Base-by-base conservation (phyloP, 768 basidiomycete genomes). In the Trametes cinnabarina region DNA sequence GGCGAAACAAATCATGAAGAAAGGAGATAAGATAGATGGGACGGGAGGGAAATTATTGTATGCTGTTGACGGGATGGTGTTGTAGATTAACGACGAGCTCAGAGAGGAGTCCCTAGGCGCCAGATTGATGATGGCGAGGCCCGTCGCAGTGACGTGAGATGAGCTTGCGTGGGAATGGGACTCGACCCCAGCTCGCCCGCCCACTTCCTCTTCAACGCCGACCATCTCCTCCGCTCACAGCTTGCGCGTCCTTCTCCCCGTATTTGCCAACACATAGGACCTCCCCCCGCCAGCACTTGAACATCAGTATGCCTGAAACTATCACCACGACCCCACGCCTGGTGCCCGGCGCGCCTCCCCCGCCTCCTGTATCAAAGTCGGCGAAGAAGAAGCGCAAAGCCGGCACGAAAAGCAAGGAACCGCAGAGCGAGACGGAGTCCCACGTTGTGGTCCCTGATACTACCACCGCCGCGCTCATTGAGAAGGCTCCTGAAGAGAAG, bases 321-420 rank as follows among this genome's bases (percentile, higher is more conserved):
- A 41, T 58, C 22, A 43, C 65, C 7, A 58, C 63, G 1, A 62
- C 72, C 34, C 71, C 74, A 32, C 87, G 91, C 55, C 68, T 88
- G 61, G 79, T 93, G 56, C 91, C 91, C 23, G 91, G 91, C 44
- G 91, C 91, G 12, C 89, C 85, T 52, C 84, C 86, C 0, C 82
- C 85, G 41, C 64, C 78, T 4, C 74, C 84, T 0, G 59, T 74
- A 3, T 79, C 87, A 35, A 91, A 91, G 70, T 75, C 82, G 3
- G 64, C 64, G 25, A 78, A 76, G 68, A 88, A 84, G 71, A 93
- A 90, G 73, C 86, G 83, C 71, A 85, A 84, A 74, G 77, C 82
- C 58, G 30, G 30, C 30, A 71, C 58, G 12, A 63, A 65, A 34
- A 3, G 70, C 30, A 82, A 80, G 67, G 70, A 65, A 11, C 69